Base-by-base conservation (phyloP, 257 asterid species). In the Anisodus acutangulus region DNA sequence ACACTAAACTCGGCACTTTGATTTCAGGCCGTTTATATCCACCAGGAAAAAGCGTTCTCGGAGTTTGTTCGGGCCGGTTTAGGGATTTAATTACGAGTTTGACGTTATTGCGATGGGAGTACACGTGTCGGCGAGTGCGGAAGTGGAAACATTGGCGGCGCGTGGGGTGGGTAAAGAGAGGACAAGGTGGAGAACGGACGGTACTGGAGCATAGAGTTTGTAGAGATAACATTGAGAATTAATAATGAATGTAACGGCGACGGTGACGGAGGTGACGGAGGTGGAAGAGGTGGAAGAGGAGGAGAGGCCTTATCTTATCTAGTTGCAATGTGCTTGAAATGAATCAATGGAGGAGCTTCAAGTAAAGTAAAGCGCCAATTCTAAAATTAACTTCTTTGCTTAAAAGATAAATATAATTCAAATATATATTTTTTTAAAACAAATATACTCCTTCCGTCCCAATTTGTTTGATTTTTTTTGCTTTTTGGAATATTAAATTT, bases 1-100 rank as follows among this genome's bases (percentile, higher is more conserved):
- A 95, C 58, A 94, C 87, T 67, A 94, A 84, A 82, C 86, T 90
- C 0, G 98, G 99, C 58, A 93, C 93, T 83, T 88, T 93, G 86
- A 96, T 93, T 83, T 93, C 98, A 60, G 99, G 97, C n/a, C 98
- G 93, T 93, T 94, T 96, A 92, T 88, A 96, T 17, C 98, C 99
- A 79, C 99, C 98, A 22, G 97, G 98, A 66, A 94, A 93, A 83
- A 92, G 84, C 3, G 97, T 96, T 62, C 97, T 95, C 5, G 87
- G 93, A 88, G 83, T 89, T 81, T 66, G 88, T 13, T 80, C 85
- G 12, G 87, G 89, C n/a, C 85, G 92, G 83, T 88, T 83, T 12
- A 87, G 67, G 7, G 91, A 90, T 83, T 87, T 91, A 8, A 89
- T 82, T n/a, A 87, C 71, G 35, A 82, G n/a, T 51, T 85, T 81